Percentiles rank a stretch among this genome's conserved stretches.
phyloP scores from a whole-genome alignment of 2,329 filamentous ascomycete species.

The Zasmidium angulare region DNA sequence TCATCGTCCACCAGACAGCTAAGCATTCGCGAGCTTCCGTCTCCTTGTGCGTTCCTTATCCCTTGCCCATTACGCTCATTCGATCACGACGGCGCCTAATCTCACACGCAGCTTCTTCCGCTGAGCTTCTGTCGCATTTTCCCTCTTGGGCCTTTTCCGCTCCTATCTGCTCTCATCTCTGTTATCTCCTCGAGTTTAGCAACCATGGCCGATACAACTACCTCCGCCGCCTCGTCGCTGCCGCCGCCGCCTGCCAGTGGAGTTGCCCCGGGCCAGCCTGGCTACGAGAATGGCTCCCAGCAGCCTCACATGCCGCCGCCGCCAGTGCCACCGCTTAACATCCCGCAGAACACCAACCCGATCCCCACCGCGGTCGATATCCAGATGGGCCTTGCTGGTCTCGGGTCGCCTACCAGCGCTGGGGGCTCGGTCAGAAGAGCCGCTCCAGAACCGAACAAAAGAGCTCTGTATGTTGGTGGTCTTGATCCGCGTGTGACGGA shows the following conservation, averaged over 20 bases:
- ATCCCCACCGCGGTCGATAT: conserved; percentile 83
- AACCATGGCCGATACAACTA: conserved; percentile 74
- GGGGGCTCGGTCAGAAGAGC: conserved; percentile 82
- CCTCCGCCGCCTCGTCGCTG: conserved; percentile 64
- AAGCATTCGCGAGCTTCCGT: conserved; percentile 14
- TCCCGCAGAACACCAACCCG: conserved; percentile 93
- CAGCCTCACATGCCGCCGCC: conserved; percentile 86
- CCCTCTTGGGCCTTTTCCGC: conserved; percentile 3
- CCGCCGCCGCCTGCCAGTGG: conserved; percentile 67
- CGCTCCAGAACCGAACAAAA: conserved; percentile 97
- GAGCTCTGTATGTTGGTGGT: conserved; percentile 92
- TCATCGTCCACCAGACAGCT: conserved; percentile 7
- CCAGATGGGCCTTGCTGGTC: conserved; percentile 42
- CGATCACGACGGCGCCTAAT: conserved; percentile 21
- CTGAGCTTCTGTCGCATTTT: not conserved
- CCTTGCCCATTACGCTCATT: conserved; percentile 10
- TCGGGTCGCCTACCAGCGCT: conserved; percentile 83
- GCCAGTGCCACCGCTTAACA: conserved; percentile 68
- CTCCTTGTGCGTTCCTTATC: conserved; percentile 15
- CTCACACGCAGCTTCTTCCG: conserved; percentile 8
- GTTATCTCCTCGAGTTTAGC: conserved; percentile 34
- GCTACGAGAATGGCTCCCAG: conserved; percentile 72
- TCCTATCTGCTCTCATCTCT: conserved; percentile 16
- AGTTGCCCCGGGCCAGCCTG: conserved; percentile 64
- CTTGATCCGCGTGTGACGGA: conserved; percentile 69